Evolutionary conservation across 2,329 filamentous ascomycete genomes (phyloP).

Genomic region (Pseudogymnoascus sp.): DNA sequence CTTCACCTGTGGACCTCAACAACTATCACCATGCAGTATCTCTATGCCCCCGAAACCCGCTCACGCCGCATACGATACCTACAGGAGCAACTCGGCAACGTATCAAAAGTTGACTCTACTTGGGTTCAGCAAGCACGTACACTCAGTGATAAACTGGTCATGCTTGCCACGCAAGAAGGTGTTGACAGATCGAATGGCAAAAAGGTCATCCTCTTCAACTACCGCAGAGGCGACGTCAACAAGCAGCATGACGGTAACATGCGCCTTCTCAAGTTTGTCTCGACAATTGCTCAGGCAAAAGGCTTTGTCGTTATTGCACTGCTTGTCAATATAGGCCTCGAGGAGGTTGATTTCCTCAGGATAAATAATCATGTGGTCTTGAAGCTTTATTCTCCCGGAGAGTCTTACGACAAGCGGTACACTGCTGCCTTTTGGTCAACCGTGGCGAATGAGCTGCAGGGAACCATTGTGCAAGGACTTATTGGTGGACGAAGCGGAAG

Average conservation of each 20-base stretch:
- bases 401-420: not conserved
- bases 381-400: not conserved
- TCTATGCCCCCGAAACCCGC: not conserved
- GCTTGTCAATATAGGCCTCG: not conserved
- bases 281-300: not conserved
- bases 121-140: not conserved
- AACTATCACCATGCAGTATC: not conserved
- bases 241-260: conserved; percentile 6
- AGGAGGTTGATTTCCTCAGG: not conserved
- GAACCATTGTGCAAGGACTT: not conserved
- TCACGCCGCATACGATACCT: not conserved
- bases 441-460: not conserved
- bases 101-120: not conserved
- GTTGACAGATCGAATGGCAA: not conserved
- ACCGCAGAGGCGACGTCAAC: conserved; percentile 2
- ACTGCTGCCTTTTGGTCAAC: conserved; percentile 5
- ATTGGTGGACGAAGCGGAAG: not conserved
- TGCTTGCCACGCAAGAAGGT: not conserved
- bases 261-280: not conserved
- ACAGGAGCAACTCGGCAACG: not conserved
- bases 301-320: not conserved
- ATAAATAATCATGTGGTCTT: not conserved
- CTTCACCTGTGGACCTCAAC: not conserved
- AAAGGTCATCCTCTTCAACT: not conserved
- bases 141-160: not conserved